Evolutionary conservation across 2,329 filamentous ascomycete genomes (phyloP).

Genomic region (Arthrinium puccinioides): DNA sequence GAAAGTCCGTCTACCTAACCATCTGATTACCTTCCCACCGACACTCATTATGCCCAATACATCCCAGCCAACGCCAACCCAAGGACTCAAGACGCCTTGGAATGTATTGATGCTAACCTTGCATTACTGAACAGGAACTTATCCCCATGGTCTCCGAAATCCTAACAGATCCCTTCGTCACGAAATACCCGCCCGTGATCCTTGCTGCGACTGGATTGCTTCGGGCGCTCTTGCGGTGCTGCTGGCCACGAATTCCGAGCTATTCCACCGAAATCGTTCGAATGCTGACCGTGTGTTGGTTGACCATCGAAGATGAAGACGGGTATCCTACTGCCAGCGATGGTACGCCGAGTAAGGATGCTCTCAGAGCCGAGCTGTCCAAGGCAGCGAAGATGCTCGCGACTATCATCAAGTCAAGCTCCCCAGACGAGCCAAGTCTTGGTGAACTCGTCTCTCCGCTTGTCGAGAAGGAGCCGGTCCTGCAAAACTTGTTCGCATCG

Average conservation of each 20-base stretch:
- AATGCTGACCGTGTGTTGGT: conserved; percentile 56
- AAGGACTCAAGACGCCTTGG: neutral
- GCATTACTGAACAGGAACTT: conserved; percentile 40
- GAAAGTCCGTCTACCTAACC: conserved; percentile 51
- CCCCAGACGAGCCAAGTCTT: conserved; percentile 9
- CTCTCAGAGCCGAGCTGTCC: conserved; percentile 26
- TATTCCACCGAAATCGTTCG: conserved; percentile 60
- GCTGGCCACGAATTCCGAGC: conserved; percentile 60
- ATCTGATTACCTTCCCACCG: too few species aligned
- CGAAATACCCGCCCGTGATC: conserved; percentile 46
- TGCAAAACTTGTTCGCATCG: conserved; percentile 23
- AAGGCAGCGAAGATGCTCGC: conserved; percentile 25
- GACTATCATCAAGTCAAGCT: conserved; percentile 17
- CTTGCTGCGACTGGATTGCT: conserved; percentile 44
- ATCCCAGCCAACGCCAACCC: too few species aligned
- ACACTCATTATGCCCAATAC: too few species aligned
- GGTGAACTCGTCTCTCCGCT: conserved; percentile 23
- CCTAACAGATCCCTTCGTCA: conserved; percentile 62
- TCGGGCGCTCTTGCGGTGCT: conserved; percentile 50
- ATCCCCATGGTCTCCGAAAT: conserved; percentile 59
- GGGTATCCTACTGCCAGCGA: conserved; percentile 1
- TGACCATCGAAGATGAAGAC: conserved; percentile 40
- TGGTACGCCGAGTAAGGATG: conserved; percentile 5
- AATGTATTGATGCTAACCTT: neutral
- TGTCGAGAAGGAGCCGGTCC: conserved; percentile 26